These are phyloP conservation scores for Pyrenophora seminiperda DNA, from an alignment of 2,329 filamentous ascomycete genomes.

Conservation along the genomic window DNA sequence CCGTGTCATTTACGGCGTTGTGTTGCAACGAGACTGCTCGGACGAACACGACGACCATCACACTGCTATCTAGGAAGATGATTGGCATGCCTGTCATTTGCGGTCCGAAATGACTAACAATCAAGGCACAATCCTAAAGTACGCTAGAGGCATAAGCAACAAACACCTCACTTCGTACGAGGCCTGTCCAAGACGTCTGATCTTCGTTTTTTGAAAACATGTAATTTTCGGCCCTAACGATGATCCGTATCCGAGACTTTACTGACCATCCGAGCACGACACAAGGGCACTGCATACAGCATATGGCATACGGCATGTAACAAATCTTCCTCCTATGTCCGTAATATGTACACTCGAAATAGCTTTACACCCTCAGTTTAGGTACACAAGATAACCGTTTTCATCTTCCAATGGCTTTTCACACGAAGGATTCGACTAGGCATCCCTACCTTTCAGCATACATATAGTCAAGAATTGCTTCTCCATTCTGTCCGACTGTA, in stretches of 20 bases:
- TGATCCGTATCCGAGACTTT: not conserved
- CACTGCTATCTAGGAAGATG: conserved; percentile 49
- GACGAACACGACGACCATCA: not conserved
- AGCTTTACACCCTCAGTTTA: not conserved
- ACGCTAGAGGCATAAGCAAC: not conserved
- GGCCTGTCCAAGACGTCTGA: not conserved
- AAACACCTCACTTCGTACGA: not conserved
- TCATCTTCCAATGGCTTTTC: not conserved
- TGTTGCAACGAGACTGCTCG: conserved; percentile 27
- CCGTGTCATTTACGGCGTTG: conserved; percentile 1
- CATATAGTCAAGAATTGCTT: too few species aligned
- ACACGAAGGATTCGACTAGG: too few species aligned
- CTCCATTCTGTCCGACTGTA: too few species aligned
- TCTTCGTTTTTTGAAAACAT: conserved; percentile 3
- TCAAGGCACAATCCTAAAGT: not conserved
- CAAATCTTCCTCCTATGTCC: conserved; percentile 1
- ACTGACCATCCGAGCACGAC: conserved; percentile 2
- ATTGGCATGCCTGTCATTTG: not conserved
- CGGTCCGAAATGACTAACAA: not conserved
- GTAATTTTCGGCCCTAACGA: conserved; percentile 2
- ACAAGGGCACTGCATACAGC: not conserved
- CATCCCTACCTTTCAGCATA: too few species aligned
- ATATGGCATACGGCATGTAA: not conserved
- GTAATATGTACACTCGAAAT: not conserved
- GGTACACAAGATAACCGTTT: not conserved